Conservation (phyloP, 2,329 filamentous ascomycete species). For the Aulographum hederae region DNA sequence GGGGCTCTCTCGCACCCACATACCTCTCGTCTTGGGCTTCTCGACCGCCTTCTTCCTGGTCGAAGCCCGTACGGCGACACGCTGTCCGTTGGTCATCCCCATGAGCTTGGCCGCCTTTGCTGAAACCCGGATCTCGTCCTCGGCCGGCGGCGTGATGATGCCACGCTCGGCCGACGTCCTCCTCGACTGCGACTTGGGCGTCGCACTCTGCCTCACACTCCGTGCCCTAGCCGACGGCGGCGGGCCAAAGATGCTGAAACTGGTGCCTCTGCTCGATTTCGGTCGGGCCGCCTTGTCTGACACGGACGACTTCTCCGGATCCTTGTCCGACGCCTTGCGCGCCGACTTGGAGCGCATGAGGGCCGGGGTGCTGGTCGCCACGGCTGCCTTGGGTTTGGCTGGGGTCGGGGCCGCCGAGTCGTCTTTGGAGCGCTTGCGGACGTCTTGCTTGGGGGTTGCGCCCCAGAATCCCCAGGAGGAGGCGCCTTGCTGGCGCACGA, state of each 20-base stretch:
- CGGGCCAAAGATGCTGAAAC: neutral
- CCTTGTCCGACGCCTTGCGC: neutral
- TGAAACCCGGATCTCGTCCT: constrained; percentile 3
- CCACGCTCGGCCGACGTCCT: neutral
- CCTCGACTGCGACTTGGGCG: neutral
- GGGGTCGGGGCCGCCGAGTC: neutral
- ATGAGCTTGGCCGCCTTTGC: constrained; percentile 6
- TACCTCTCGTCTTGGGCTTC: too few species aligned
- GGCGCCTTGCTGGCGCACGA: constrained; percentile 3
- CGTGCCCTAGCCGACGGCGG: constrained; percentile 2
- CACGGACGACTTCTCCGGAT: constrained; percentile 1
- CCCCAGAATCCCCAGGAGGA: constrained; percentile 6
- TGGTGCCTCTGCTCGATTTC: constrained; percentile 1
- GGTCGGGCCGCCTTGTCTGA: constrained; percentile 2
- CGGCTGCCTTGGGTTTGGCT: neutral
- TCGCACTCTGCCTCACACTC: neutral
- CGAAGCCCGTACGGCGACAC: too few species aligned
- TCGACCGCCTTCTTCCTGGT: too few species aligned
- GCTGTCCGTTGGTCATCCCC: constrained; percentile 1
- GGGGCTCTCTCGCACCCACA: too few species aligned
- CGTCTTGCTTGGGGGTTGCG: too few species aligned
- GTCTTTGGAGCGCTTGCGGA: constrained; percentile 1
- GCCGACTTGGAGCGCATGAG: constrained; percentile 1
- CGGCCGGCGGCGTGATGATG: neutral
- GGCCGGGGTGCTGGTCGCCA: neutral